A percentile compares a stretch with the other conserved stretches of the same genome.
These are phyloP conservation scores for Umbelopsis isabellina DNA, from an alignment of 192 early-diverging fungal species.

Conservation along the genomic window DNA sequence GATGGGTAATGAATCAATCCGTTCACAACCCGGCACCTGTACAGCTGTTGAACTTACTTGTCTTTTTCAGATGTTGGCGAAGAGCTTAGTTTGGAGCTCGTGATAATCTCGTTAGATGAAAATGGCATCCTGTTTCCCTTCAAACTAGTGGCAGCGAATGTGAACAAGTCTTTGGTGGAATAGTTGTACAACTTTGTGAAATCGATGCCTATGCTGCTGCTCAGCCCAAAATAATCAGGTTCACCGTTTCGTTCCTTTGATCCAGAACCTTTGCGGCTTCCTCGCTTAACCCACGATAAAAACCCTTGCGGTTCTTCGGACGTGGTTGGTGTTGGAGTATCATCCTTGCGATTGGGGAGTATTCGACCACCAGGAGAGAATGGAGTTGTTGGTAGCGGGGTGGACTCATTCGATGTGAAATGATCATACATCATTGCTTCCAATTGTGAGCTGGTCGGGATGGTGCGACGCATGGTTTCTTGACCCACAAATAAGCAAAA, in stretches of 20 bases:
- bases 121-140: neutral
- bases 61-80: constrained; percentile 5
- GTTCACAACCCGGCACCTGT: neutral
- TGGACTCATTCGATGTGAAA: constrained; percentile 43
- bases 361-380: constrained; percentile 22
- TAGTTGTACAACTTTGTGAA: constrained; percentile 31
- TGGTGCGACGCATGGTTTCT: constrained; percentile 53
- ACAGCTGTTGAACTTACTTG: constrained; percentile 2
- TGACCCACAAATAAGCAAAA: constrained; percentile 57
- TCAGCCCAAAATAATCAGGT: neutral
- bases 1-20: neutral
- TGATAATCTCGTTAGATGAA: neutral
- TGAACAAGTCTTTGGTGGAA: constrained; percentile 31
- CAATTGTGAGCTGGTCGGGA: constrained; percentile 58
- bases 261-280: neutral
- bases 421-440: constrained; percentile 53
- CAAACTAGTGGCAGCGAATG: neutral
- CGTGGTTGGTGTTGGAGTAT: neutral
- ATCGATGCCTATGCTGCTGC: constrained; percentile 14
- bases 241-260: neutral
- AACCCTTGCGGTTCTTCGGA: constrained; percentile 8
- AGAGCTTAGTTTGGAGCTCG: neutral
- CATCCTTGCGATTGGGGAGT: constrained; percentile 16
- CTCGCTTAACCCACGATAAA: constrained; percentile 9
- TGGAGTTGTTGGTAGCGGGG: constrained; percentile 31